Conservation (phyloP, 164 flowering plant species). For the Warburgia ugandensis region DNA sequence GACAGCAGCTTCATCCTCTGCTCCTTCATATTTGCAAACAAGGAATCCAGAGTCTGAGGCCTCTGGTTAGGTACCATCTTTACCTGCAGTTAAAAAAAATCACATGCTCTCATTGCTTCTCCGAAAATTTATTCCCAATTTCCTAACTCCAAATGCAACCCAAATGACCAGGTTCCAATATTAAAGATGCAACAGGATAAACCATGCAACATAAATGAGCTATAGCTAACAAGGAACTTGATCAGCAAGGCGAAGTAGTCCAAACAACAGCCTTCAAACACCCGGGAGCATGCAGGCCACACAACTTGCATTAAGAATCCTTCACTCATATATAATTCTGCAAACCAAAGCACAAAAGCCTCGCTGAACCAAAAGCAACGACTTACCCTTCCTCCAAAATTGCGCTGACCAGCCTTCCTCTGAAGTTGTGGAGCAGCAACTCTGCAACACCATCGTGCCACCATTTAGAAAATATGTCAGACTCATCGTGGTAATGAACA, state of each 20-base stretch:
- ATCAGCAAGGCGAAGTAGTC: no score
- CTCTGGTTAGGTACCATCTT: slow-evolving; percentile 34
- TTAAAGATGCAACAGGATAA: no score
- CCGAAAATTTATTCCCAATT: background rate
- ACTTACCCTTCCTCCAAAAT: slow-evolving; percentile 40
- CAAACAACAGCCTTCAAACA: no score
- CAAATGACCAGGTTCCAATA: background rate
- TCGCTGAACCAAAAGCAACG: background rate
- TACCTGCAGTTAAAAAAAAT: no score
- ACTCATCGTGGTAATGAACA: no score
- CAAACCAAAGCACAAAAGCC: background rate
- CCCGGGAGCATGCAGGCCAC: no score
- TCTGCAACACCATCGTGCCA: slow-evolving; percentile 40
- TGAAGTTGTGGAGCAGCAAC: slow-evolving; percentile 21
- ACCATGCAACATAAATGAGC: no score
- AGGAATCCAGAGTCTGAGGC: slow-evolving; percentile 75
- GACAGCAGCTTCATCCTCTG: slow-evolving; percentile 56
- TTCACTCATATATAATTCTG: background rate
- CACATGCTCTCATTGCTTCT: no score
- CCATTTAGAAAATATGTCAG: no score
- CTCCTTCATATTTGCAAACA: slow-evolving; percentile 87
- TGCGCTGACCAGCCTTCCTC: slow-evolving; percentile 27
- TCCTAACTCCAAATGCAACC: background rate
- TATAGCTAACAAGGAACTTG: no score
- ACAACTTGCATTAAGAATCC: background rate